Evolutionary conservation across 192 early-diverging fungal species (phyloP), one percentile per base, ranked within the genome.

Genomic region (Podila clonocystis): DNA sequence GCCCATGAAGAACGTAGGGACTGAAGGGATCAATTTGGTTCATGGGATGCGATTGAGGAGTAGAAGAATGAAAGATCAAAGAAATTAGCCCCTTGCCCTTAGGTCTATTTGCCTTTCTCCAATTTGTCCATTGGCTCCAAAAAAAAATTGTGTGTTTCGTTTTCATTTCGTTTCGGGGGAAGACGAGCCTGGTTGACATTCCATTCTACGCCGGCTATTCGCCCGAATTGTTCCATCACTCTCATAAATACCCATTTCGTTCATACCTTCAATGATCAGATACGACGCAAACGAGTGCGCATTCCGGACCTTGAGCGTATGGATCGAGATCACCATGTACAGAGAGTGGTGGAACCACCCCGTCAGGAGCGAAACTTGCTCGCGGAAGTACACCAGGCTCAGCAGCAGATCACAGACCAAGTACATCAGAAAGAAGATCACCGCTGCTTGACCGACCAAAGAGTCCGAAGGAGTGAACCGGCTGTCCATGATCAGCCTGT

Each of bases 291-390:
- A 69, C 2, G 26, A 45, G 28, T 61, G 58, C 6, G 67, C 26
- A 9, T 70, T 33, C 12, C 50, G 24, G 24, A 26, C 22, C 1
- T 59, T 33, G 29, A 76, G 30, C 6, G 67, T 59, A 26, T 76
- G 65, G 62, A 70, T 65, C 24, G 50, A 57, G 8, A 76, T 60
- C 7, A 22, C 50, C 0, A 29, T 64, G 33, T 76, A 76, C 30
- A 65, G 17, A n/a, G 41, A 45, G 20, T 76, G 74, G 36, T 76
- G 67, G 31, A 76, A 59, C 74, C 67, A 76, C 26, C 74, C 74
- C 28, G 74, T 29, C 12, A 76, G 22, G 17, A 76, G n/a, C 9
- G 74, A 50, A 1, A 76, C 48, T 29, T 29, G 48, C 33, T 76
- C 67, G 17, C 62, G 67, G 48, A 66, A 76, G 48, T 76, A 33